A percentile compares a stretch with the other conserved stretches of the same genome.
These are phyloP conservation scores for Vigna radiata DNA, from an alignment of 306 rosid species.

Conservation along the genomic window DNA sequence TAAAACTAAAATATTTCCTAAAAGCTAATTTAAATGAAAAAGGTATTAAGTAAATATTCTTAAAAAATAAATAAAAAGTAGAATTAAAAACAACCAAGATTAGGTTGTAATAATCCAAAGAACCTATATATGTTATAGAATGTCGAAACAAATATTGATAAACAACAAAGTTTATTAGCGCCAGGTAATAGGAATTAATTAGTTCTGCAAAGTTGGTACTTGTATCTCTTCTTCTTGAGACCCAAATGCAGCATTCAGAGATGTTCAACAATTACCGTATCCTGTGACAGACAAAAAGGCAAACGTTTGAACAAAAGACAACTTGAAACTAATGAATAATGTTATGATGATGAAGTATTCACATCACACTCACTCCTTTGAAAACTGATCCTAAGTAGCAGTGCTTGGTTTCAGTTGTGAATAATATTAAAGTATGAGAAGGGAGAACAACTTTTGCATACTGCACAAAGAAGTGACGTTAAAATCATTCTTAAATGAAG, in stretches of 20 bases:
- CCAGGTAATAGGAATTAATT: not conserved
- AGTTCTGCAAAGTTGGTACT: not conserved
- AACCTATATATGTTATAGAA: not conserved
- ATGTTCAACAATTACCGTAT: not conserved
- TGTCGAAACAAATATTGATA: not conserved
- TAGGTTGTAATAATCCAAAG: not conserved
- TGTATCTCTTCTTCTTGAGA: not conserved
- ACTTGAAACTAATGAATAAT: not conserved
- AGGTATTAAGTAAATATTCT: no score
- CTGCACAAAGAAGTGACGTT: not conserved
- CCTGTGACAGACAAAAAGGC: not conserved
- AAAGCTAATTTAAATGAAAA: no score
- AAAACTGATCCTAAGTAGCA: not conserved
- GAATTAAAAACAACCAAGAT: not conserved
- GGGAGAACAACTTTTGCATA: slow-evolving; percentile 2
- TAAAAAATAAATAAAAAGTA: no score
- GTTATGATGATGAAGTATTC: not conserved
- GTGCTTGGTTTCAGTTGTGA: not conserved
- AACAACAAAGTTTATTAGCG: not conserved
- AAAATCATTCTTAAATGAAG: not conserved
- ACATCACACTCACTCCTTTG: slow-evolving; percentile 1
- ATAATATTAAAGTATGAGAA: not conserved
- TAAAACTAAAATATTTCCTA: no score
- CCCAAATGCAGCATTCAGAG: not conserved
- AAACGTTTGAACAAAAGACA: not conserved